A percentile compares a stretch with the other conserved stretches of the same genome.
Conservation (phyloP, 495 filamentous ascomycete genomes). For the Aspergillus avenaceus region DNA sequence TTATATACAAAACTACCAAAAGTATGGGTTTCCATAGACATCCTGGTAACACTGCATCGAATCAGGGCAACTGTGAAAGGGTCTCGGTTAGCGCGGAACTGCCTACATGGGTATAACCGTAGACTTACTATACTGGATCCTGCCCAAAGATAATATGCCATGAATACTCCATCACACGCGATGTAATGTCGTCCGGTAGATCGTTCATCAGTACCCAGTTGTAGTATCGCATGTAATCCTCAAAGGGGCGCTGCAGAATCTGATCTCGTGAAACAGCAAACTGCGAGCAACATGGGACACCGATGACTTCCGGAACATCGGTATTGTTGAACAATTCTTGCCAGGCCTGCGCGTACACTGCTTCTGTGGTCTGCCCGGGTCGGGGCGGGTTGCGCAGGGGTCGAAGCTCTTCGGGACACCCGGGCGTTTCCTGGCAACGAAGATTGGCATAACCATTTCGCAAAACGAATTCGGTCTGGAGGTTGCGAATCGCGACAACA, state of each 20-base stretch:
- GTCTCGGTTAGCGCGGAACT: slow-evolving; percentile 7
- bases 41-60: slow-evolving; percentile 43
- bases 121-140: slow-evolving; percentile 44
- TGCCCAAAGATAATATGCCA: slow-evolving; percentile 56
- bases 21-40: slow-evolving; percentile 36
- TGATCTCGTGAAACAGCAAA: slow-evolving; percentile 59
- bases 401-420: slow-evolving; percentile 38
- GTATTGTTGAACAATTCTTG: slow-evolving; percentile 37
- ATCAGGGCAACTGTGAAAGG: slow-evolving; percentile 38
- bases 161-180: slow-evolving; percentile 48
- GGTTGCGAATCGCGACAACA: slow-evolving; percentile 35
- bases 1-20: slow-evolving; percentile 19
- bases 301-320: slow-evolving; percentile 46
- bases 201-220: slow-evolving; percentile 55
- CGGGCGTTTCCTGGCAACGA: slow-evolving; percentile 38
- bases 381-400: slow-evolving; percentile 42
- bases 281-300: slow-evolving; percentile 61
- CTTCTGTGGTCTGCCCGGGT: slow-evolving; percentile 47
- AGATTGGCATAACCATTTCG: slow-evolving; percentile 39
- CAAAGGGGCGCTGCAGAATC: slow-evolving; percentile 42
- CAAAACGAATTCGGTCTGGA: slow-evolving; percentile 32
- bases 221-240: slow-evolving; percentile 54
- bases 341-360: slow-evolving; percentile 41
- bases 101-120: neutral
- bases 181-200: slow-evolving; percentile 40